These are phyloP conservation scores for Boletus hoseneyae DNA, from an alignment of 1,284 basidiomycete species.

Conservation along the genomic window DNA sequence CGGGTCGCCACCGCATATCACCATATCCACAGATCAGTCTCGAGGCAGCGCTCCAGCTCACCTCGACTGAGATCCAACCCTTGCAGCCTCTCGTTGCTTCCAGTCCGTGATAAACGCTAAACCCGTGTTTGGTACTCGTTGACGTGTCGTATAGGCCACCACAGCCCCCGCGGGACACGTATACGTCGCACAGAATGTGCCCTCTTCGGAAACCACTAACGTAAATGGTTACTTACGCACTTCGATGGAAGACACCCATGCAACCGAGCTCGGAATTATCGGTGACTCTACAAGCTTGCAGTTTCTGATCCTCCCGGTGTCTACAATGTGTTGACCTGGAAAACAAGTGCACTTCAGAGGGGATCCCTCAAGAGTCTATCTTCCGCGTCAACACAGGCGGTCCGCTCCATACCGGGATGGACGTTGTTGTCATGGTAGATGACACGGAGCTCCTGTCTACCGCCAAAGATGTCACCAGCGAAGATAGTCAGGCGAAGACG, in stretches of 20 bases:
- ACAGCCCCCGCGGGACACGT: slow-evolving; percentile 59
- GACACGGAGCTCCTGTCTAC: slow-evolving; percentile 73
- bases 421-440: slow-evolving; percentile 89
- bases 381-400: slow-evolving; percentile 81
- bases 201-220: slow-evolving; percentile 66
- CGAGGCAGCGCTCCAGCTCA: slow-evolving; percentile 57
- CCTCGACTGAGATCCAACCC: slow-evolving; percentile 50
- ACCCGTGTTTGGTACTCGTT: neutral
- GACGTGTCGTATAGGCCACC: slow-evolving; percentile 44
- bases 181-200: slow-evolving; percentile 59
- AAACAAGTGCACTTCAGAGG: slow-evolving; percentile 40
- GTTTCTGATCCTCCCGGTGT: slow-evolving; percentile 59
- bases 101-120: slow-evolving; percentile 32
- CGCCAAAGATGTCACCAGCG: slow-evolving; percentile 39
- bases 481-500: slow-evolving; percentile 57
- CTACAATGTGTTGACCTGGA: slow-evolving; percentile 70
- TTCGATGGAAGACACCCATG: slow-evolving; percentile 49
- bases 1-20: slow-evolving; percentile 66
- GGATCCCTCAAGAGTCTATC: slow-evolving; percentile 51
- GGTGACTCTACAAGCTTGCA: slow-evolving; percentile 26
- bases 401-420: slow-evolving; percentile 68
- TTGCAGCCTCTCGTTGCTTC: slow-evolving; percentile 37
- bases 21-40: slow-evolving; percentile 74
- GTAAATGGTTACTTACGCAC: slow-evolving; percentile 88
- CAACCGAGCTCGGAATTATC: neutral